Evolutionary conservation across 2,329 filamentous ascomycete genomes (phyloP).

Genomic region (Penicillium nordicum): DNA sequence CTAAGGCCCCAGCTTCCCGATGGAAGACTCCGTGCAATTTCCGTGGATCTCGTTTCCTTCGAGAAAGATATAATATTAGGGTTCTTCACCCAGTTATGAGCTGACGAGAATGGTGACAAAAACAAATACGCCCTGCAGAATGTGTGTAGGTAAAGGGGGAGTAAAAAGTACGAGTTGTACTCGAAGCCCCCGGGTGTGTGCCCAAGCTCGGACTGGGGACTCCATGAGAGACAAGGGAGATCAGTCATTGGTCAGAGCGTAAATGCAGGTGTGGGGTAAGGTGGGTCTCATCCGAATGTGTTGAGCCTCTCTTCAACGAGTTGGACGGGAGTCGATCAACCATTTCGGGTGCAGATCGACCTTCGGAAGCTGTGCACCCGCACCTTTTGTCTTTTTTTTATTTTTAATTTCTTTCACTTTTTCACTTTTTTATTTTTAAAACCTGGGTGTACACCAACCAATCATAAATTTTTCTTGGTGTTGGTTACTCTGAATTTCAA

Average conservation of each 20-base stretch:
- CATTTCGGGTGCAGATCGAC: not conserved
- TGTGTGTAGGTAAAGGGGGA: not conserved
- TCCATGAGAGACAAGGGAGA: not conserved
- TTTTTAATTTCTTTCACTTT: too few species aligned
- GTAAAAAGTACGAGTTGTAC: not conserved
- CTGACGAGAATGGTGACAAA: not conserved
- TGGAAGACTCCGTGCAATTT: not conserved
- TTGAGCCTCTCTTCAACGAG: conserved; percentile 2
- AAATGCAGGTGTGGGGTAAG: not conserved
- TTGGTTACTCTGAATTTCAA: not conserved
- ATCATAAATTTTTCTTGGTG: not conserved
- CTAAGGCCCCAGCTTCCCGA: not conserved
- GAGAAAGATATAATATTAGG: not conserved
- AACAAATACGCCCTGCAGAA: not conserved
- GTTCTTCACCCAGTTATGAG: not conserved
- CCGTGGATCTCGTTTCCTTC: not conserved
- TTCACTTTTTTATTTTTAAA: not conserved
- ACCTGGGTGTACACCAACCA: not conserved
- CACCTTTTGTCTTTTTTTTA: not conserved
- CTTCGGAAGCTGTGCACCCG: not conserved
- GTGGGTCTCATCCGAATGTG: not conserved
- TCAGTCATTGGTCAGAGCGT: not conserved
- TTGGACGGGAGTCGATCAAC: not conserved
- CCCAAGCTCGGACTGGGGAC: not conserved
- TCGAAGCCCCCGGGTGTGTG: not conserved